Evolutionary conservation across 2,329 filamentous ascomycete genomes (phyloP), one percentile per base, ranked within the genome.

Genomic region (Colletotrichum endophyticum): DNA sequence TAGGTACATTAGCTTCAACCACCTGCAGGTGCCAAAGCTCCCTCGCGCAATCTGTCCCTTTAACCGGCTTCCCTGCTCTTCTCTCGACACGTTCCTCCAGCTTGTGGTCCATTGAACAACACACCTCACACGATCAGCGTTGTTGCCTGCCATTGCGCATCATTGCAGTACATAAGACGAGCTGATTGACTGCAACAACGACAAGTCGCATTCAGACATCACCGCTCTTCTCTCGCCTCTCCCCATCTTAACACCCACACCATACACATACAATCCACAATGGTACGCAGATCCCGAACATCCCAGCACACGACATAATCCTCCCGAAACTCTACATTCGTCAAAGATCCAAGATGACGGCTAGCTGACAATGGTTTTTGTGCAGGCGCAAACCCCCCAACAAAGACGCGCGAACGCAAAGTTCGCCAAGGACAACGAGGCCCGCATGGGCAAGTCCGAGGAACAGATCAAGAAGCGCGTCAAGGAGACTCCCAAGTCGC

Each of bases 351-450:
- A 27, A 25, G 56, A 57, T 62, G 13, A 4, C 15, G 8, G 8
- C 19, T 22, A 19, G 27, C 75, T 75, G 30, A 71, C 67, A 28
- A n/a, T n/a, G 32, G 16, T 5, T 25, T 19, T 28, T 61, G 19
- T 12, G 25, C 82, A 96, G 94, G 94, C 93, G 80, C 95, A 96
- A 93, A 97, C 95, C 80, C 95, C 94, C 80, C 91, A 95, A 85
- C 95, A 97, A 89, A 93, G 95, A 84, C 92, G 92, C 82, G 93
- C 94, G 78, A 97, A 97, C 88, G 91, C 91, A 82, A 94, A 94
- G 86, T 98, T 95, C 86, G 93, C 90, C 80, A 93, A 94, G 84
- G 89, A 91, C 70, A 93, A 96, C 84, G 92, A 94, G 83, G 87
- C 89, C 76, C 94, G 93, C 83, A 94, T 94, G 85, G 95, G 95